Conservation (phyloP, 1,284 basidiomycete genomes). For the Apiotrichum akiyoshidainum region DNA sequence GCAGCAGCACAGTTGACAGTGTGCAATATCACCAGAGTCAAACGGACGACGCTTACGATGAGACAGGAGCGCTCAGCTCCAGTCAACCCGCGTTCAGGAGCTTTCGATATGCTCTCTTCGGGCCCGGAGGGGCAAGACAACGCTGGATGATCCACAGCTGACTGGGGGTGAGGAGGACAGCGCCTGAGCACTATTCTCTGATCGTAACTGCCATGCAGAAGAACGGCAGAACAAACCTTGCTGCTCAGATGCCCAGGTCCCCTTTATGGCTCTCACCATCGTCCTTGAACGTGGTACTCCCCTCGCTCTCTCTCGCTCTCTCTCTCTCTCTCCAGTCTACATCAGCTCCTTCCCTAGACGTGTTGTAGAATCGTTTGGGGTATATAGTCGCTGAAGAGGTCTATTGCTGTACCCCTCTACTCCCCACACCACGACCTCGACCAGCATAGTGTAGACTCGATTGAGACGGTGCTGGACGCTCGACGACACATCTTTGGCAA, state of each 20-base stretch:
- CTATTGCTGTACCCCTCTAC: no score
- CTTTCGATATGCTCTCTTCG: not conserved
- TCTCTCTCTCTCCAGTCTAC: not conserved
- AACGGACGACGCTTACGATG: conserved; percentile 4
- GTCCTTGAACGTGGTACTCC: not conserved
- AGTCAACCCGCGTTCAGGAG: conserved; percentile 4
- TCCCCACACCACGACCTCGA: not conserved
- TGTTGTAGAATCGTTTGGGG: not conserved
- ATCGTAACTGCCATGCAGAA: not conserved
- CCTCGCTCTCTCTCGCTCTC: not conserved
- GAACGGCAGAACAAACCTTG: not conserved
- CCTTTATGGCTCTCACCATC: not conserved
- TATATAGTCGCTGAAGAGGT: not conserved
- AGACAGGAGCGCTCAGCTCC: conserved; percentile 2
- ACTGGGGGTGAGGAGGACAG: not conserved
- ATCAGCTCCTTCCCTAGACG: no score
- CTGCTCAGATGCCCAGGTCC: no score
- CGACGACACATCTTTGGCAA: no score
- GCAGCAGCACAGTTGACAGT: not conserved
- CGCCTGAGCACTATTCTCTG: not conserved
- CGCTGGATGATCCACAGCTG: not conserved
- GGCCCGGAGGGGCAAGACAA: not conserved
- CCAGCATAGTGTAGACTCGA: not conserved
- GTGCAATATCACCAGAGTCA: not conserved
- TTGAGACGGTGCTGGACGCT: not conserved